These are phyloP conservation scores for Candida morakotiae DNA, from an alignment of 805 yeast species.

Conservation along the genomic window DNA sequence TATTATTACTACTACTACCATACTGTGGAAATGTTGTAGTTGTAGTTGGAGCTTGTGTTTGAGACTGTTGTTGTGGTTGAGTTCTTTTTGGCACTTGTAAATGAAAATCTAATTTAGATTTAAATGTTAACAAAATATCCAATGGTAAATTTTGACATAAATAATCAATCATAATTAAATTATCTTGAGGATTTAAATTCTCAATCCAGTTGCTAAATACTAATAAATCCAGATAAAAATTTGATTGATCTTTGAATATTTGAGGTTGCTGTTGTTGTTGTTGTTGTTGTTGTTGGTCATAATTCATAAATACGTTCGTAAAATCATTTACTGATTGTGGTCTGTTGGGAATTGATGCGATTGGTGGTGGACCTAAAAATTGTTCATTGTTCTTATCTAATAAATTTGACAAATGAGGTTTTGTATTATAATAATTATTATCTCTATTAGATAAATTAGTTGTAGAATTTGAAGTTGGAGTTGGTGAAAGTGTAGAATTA, in stretches of 20 bases:
- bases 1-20: conserved; percentile 2
- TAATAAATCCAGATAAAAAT: conserved; percentile 49
- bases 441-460: background rate
- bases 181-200: conserved; percentile 48
- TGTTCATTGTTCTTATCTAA: background rate
- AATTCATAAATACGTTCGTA: conserved; percentile 15
- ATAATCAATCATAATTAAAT: conserved; percentile 50
- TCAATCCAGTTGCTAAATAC: conserved; percentile 50
- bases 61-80: conserved; percentile 8
- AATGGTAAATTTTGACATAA: conserved; percentile 47
- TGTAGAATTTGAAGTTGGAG: conserved; percentile 1
- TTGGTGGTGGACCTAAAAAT: conserved; percentile 21
- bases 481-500: conserved; percentile 8
- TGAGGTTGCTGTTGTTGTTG: conserved; percentile 14
- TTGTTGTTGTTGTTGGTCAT: conserved; percentile 5
- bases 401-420: background rate
- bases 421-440: background rate
- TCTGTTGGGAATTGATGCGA: conserved; percentile 27
- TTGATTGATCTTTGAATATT: conserved; percentile 15
- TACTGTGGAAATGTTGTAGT: conserved; percentile 2
- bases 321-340: conserved; percentile 43
- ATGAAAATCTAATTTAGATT: conserved; percentile 41
- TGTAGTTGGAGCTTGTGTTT: background rate
- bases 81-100: conserved; percentile 14
- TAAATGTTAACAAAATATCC: conserved; percentile 48